A percentile compares a stretch with the other conserved stretches of the same genome.
phyloP scores from a whole-genome alignment of 2,329 filamentous ascomycete genomes.

The Trichoderma aggressivum region DNA sequence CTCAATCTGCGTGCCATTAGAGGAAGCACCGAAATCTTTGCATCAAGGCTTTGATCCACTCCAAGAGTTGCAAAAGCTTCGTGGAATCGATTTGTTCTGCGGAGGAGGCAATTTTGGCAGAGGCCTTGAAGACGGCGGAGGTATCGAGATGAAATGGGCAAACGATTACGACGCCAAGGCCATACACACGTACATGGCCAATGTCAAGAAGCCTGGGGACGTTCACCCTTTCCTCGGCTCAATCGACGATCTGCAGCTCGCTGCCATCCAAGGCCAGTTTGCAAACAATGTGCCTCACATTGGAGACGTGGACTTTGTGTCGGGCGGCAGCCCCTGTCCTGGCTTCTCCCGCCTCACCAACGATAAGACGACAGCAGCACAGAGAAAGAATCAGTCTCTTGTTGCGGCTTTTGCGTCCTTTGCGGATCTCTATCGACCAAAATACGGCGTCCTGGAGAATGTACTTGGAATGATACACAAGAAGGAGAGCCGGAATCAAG shows the following conservation, averaged over 20 bases:
- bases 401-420: constrained; percentile 73
- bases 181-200: constrained; percentile 72
- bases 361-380: constrained; percentile 50
- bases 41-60: constrained; percentile 55
- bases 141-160: constrained; percentile 61
- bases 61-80: constrained; percentile 39
- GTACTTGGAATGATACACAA: constrained; percentile 62
- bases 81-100: constrained; percentile 70
- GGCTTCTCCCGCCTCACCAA: constrained; percentile 67
- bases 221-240: constrained; percentile 64
- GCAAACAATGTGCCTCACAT: constrained; percentile 49
- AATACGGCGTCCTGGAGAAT: constrained; percentile 76
- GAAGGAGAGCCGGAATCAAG: constrained; percentile 47
- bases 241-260: constrained; percentile 63
- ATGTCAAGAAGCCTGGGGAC: constrained; percentile 41
- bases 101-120: constrained; percentile 75
- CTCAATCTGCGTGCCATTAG: constrained; percentile 35
- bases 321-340: constrained; percentile 73
- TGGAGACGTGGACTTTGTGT: constrained; percentile 65
- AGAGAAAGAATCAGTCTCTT: constrained; percentile 70
- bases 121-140: constrained; percentile 69
- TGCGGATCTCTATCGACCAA: constrained; percentile 70
- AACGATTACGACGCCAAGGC: constrained; percentile 64
- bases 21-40: constrained; percentile 35
- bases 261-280: constrained; percentile 52